phyloP scores from a whole-genome alignment of 805 yeast genomes.

The Kluyveromyces siamensis region DNA sequence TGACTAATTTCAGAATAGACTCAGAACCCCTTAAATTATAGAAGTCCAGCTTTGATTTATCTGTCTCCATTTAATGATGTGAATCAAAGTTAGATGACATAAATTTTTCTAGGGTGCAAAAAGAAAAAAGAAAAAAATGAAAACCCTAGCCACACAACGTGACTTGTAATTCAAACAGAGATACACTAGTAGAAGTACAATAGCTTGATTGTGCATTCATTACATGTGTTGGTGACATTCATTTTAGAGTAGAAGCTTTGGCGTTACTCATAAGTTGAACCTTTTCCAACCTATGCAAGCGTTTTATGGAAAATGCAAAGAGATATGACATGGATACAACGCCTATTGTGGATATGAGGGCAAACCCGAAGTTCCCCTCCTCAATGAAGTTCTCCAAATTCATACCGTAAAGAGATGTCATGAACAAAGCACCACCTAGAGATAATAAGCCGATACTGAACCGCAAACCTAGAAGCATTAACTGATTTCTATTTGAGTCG shows the following conservation, averaged over 20 bases:
- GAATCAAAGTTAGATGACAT: no score
- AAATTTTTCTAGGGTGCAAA: background rate
- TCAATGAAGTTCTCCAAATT: constrained; percentile 88
- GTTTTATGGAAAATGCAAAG: constrained; percentile 45
- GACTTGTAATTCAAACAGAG: background rate
- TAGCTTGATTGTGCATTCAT: background rate
- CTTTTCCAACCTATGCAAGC: constrained; percentile 57
- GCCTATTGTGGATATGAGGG: constrained; percentile 33
- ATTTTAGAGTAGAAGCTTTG: constrained; percentile 1
- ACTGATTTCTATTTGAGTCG: constrained; percentile 88
- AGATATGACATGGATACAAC: constrained; percentile 39
- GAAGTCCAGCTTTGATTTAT: no score
- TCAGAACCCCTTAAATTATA: no score
- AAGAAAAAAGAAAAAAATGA: no score
- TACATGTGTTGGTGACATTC: background rate
- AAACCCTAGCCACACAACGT: background rate
- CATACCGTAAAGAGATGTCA: constrained; percentile 93
- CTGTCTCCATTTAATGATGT: no score
- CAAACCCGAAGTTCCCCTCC: constrained; percentile 65
- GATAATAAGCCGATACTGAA: constrained; percentile 79
- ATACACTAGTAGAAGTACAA: no score
- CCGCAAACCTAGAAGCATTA: constrained; percentile 78
- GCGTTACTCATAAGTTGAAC: constrained; percentile 56
- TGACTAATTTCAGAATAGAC: no score
- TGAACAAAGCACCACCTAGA: constrained; percentile 67